A percentile compares a stretch with the other conserved stretches of the same genome.
Evolutionary conservation across 179 eudicot species (phyloP).

Genomic region (Pouteria campechiana): DNA sequence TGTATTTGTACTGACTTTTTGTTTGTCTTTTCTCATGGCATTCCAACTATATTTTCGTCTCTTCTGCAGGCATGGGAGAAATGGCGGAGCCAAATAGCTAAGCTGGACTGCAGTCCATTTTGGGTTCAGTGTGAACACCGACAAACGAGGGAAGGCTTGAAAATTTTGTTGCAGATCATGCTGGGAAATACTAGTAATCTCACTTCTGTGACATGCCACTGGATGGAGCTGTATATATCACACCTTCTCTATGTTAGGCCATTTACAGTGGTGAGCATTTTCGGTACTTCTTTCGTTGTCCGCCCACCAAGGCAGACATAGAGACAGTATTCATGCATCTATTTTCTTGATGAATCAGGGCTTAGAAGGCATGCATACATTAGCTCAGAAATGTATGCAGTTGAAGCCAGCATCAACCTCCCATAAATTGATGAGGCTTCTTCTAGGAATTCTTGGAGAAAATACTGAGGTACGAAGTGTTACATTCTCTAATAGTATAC

Average conservation of each 20-base stretch:
- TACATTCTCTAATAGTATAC: neutral
- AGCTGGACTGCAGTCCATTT: constrained; percentile 86
- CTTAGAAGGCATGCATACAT: constrained; percentile 66
- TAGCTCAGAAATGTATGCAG: constrained; percentile 87
- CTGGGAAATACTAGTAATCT: constrained; percentile 61
- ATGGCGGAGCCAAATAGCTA: constrained; percentile 80
- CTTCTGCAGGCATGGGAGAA: constrained; percentile 76
- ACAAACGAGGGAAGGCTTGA: constrained; percentile 62
- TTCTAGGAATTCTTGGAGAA: constrained; percentile 75
- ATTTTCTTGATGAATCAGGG: constrained; percentile 51
- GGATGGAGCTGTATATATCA: constrained; percentile 78
- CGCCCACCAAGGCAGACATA: neutral
- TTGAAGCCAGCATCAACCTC: constrained; percentile 44
- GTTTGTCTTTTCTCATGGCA: neutral
- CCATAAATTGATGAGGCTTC: constrained; percentile 61
- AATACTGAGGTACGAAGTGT: constrained; percentile 61
- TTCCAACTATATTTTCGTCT: neutral
- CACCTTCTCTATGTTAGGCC: constrained; percentile 84
- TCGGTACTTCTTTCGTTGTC: neutral
- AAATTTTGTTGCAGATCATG: constrained; percentile 74
- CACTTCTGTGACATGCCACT: constrained; percentile 53
- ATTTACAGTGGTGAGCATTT: constrained; percentile 85
- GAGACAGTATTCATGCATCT: constrained; percentile 2
- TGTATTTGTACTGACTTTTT: too few relatives aligned
- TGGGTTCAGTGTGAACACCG: constrained; percentile 88